Base-by-base conservation (phyloP, 1,139 yeast genomes). In the Kodamaea plutei region DNA sequence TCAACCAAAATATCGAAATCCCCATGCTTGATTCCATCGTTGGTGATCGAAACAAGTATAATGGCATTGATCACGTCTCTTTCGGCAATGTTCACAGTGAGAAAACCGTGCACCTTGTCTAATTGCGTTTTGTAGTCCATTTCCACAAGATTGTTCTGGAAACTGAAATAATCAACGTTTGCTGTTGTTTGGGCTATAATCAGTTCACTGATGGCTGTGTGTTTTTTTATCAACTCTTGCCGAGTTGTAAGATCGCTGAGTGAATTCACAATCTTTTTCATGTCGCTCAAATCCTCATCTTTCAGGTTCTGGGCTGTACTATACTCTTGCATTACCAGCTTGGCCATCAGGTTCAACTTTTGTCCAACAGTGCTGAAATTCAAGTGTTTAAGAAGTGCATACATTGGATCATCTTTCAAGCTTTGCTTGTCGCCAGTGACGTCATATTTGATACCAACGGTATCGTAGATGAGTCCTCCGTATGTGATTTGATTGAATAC, bases 301-400 rank as follows among this genome's bases (percentile, higher is more conserved):
- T 51, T 47, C 20, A 68, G 64, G 38, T 79, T 80, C 29, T 81
- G 67, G 20, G 70, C 61, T 7, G 30, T 11, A 36, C 79, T 85
- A 48, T 79, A 84, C 46, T 81, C 80, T 6, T 65, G 61, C 52
- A 88, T 95, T 26, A 89, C 63, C 28, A 69, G 62, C 39, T 77
- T 77, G 0, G 97, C 97, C 37, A 79, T 64, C 24, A 64, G 58
- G 52, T 87, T 88, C 26, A 91, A 66, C 20, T 71, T 69, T 11
- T 76, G 71, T 2, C 96, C 96, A 22, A 89, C 81, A 12, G 79
- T 70, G 2, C 94, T 83, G 55, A 91, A 89, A 47, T 88, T 88
- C 36, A 78, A 60, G 48, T 79, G 76, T 42, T 78, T 73, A 14
- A 88, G 62, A 11, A n/a, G n/a, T 15, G 6, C 20, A 2, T 79